Conservation (phyloP, 2,329 filamentous ascomycete species). For the Drechslerella dactyloides region DNA sequence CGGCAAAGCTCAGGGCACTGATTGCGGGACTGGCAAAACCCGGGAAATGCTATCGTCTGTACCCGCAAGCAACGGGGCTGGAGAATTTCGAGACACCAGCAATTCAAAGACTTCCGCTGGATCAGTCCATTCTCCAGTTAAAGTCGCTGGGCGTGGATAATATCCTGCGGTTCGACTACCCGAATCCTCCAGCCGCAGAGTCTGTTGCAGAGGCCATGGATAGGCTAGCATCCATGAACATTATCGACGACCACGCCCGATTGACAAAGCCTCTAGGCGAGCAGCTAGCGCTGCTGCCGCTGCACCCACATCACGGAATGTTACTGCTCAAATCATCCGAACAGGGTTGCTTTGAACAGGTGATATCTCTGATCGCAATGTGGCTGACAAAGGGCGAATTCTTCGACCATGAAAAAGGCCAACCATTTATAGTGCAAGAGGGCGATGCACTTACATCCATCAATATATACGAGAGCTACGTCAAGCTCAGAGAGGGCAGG, state of each 20-base stretch:
- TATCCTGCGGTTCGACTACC: slow-evolving; percentile 84
- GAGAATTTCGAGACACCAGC: slow-evolving; percentile 77
- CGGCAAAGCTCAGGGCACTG: slow-evolving; percentile 21
- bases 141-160: slow-evolving; percentile 97
- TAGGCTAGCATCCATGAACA: slow-evolving; percentile 82
- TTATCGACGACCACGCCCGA: slow-evolving; percentile 86
- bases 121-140: slow-evolving; percentile 84
- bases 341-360: slow-evolving; percentile 40
- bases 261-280: slow-evolving; percentile 85
- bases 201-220: slow-evolving; percentile 86
- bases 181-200: slow-evolving; percentile 83
- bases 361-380: slow-evolving; percentile 25
- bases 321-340: slow-evolving; percentile 61
- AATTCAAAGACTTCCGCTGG: slow-evolving; percentile 89
- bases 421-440: slow-evolving; percentile 82
- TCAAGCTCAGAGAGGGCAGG: slow-evolving; percentile 81
- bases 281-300: slow-evolving; percentile 88
- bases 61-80: slow-evolving; percentile 76
- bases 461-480: slow-evolving; percentile 88
- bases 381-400: slow-evolving; percentile 30
- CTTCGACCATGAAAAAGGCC: slow-evolving; percentile 32
- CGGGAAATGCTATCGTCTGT: slow-evolving; percentile 93
- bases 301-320: slow-evolving; percentile 97
- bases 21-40: slow-evolving; percentile 81
- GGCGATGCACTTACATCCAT: slow-evolving; percentile 90